These are phyloP conservation scores for Phaffomyces thermotolerans DNA, from an alignment of 805 yeast genomes.

Conservation along the genomic window DNA sequence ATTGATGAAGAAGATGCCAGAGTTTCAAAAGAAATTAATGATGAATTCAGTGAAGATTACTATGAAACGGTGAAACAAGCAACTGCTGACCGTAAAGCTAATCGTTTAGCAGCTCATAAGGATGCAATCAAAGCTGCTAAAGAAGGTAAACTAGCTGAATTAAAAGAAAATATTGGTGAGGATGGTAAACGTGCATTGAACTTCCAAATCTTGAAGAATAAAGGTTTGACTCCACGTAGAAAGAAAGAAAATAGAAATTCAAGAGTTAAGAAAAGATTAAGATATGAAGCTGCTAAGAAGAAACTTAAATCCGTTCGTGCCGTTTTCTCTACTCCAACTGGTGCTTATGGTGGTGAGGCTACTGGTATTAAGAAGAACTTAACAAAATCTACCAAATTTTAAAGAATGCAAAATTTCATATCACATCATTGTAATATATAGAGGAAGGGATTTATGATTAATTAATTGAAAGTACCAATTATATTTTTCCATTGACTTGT, in stretches of 20 bases:
- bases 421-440: neutral
- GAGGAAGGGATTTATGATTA: neutral
- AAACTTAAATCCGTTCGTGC: conserved; percentile 85
- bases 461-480: no score
- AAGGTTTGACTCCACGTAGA: conserved; percentile 89
- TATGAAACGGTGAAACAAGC: conserved; percentile 47
- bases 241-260: conserved; percentile 92
- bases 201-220: conserved; percentile 92
- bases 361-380: conserved; percentile 96
- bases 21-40: conserved; percentile 34
- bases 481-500: neutral
- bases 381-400: conserved; percentile 77
- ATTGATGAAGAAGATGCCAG: conserved; percentile 39
- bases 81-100: conserved; percentile 41
- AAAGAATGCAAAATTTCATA: neutral
- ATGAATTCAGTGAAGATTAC: conserved; percentile 46
- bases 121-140: conserved; percentile 72
- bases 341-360: conserved; percentile 87
- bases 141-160: conserved; percentile 75
- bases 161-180: conserved; percentile 53
- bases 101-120: conserved; percentile 57
- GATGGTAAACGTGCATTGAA: conserved; percentile 92
- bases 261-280: conserved; percentile 96
- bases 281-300: conserved; percentile 92
- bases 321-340: conserved; percentile 66